Evolutionary conservation across 345 rosid species (phyloP).

Genomic region (Citrus maxima): DNA sequence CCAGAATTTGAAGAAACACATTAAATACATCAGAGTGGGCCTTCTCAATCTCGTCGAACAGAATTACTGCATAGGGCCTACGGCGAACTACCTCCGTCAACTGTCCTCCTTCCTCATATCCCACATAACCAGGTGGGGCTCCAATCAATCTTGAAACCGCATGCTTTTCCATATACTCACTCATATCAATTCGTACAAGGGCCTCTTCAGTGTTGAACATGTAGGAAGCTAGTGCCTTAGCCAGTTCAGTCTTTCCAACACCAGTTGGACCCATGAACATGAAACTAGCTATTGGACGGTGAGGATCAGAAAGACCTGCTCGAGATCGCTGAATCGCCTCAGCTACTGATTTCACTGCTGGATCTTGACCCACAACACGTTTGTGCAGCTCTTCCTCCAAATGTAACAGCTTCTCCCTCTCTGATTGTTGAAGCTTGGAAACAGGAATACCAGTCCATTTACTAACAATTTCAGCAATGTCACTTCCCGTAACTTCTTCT

Average conservation of each 20-base stretch:
- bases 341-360: slow-evolving; percentile 91
- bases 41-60: slow-evolving; percentile 97
- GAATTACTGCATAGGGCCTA: slow-evolving; percentile 93
- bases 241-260: slow-evolving; percentile 96
- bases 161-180: slow-evolving; percentile 99
- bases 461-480: slow-evolving; percentile 92
- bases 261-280: slow-evolving; percentile 99
- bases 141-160: slow-evolving; percentile 96
- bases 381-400: slow-evolving; percentile 90
- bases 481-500: slow-evolving; percentile 92
- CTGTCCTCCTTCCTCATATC: slow-evolving; percentile 99
- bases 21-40: slow-evolving; percentile 94
- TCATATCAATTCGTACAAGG: slow-evolving; percentile 92
- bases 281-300: slow-evolving; percentile 95
- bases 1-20: slow-evolving; percentile 93
- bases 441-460: slow-evolving; percentile 99
- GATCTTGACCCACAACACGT: slow-evolving; percentile 93
- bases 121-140: slow-evolving; percentile 98
- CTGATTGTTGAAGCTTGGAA: slow-evolving; percentile 94
- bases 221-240: slow-evolving; percentile 91
- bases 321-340: slow-evolving; percentile 98
- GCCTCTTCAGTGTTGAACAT: slow-evolving; percentile 97
- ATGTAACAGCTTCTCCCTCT: slow-evolving; percentile 79
- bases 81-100: slow-evolving; percentile 88
- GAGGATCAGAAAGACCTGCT: slow-evolving; percentile 97